Conservation (phyloP, 139 green algal genomes). For the Pycnococcus provasolii region DNA sequence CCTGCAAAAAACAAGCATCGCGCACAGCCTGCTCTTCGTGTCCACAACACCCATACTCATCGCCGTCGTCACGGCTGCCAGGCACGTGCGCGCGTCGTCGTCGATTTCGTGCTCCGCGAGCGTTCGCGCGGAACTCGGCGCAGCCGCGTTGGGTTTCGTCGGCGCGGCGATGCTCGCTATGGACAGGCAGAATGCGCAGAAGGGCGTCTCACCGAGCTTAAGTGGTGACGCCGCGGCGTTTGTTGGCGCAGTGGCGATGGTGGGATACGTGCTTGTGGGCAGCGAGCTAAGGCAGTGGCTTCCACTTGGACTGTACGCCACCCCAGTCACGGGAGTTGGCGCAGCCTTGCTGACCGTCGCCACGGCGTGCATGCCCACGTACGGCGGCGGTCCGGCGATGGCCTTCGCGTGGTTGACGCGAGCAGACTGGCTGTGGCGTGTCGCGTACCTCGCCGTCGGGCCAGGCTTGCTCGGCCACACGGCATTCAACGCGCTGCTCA, state of each 20-base stretch:
- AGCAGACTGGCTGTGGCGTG: conserved; percentile 29
- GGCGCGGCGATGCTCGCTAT: conserved; percentile 40
- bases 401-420: neutral
- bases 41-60: conserved; percentile 60
- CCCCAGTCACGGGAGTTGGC: conserved; percentile 42
- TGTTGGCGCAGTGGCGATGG: conserved; percentile 41
- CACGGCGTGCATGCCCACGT: neutral
- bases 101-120: too few relatives aligned
- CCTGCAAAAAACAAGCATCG: conserved; percentile 53
- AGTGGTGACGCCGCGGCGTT: conserved; percentile 50
- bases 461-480: conserved; percentile 60
- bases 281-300: conserved; percentile 43
- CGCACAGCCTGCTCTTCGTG: conserved; percentile 66
- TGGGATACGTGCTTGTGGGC: conserved; percentile 38
- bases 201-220: conserved; percentile 12
- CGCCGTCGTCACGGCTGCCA: conserved; percentile 31
- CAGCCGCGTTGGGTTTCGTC: conserved; percentile 33
- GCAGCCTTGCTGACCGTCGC: neutral
- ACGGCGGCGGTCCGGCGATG: neutral
- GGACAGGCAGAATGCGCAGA: neutral
- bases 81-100: conserved; percentile 44
- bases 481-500: conserved; percentile 26
- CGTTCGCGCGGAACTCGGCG: conserved; percentile 36
- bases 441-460: conserved; percentile 54
- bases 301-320: conserved; percentile 64